A percentile compares a stretch with the other conserved stretches of the same genome.
Evolutionary conservation across 2,329 filamentous ascomycete species (phyloP).

Genomic region (Phyllosticta ampelicida): DNA sequence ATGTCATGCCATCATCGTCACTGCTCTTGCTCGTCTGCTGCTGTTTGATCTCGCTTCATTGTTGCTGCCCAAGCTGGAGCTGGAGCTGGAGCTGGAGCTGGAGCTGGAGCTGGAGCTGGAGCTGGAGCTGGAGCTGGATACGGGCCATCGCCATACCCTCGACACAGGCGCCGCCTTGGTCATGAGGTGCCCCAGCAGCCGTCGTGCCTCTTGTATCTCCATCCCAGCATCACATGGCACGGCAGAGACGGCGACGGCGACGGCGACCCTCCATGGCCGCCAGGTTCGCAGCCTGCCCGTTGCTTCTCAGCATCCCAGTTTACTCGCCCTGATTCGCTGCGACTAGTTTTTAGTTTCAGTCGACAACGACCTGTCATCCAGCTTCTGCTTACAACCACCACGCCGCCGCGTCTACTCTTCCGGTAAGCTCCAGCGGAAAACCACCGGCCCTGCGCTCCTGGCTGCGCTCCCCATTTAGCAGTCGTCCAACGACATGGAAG

Average conservation of each 20-base stretch:
- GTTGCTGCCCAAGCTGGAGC: slow-evolving; percentile 2
- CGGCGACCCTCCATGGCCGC: background rate
- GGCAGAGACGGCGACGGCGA: background rate
- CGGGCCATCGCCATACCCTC: background rate
- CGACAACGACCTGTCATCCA: slow-evolving; percentile 6
- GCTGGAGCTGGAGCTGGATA: no score
- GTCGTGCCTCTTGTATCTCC: slow-evolving; percentile 10
- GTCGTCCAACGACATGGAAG: slow-evolving; percentile 8
- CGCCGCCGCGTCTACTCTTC: background rate
- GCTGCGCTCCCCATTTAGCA: slow-evolving; percentile 4
- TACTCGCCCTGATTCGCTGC: slow-evolving; percentile 3
- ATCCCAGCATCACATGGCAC: slow-evolving; percentile 9
- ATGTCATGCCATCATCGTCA: background rate
- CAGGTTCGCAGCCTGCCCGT: slow-evolving; percentile 1
- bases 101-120: no score
- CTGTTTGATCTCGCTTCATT: background rate
- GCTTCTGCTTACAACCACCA: background rate
- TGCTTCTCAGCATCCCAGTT: slow-evolving; percentile 2
- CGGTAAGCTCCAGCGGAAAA: background rate
- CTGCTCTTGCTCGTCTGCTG: background rate
- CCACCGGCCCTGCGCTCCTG: background rate
- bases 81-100: no score
- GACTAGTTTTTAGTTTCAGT: slow-evolving; percentile 6
- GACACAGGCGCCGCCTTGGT: slow-evolving; percentile 7
- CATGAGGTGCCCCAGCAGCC: slow-evolving; percentile 11